Conservation (phyloP, 345 rosid species). For the Rhizophora mangle region DNA sequence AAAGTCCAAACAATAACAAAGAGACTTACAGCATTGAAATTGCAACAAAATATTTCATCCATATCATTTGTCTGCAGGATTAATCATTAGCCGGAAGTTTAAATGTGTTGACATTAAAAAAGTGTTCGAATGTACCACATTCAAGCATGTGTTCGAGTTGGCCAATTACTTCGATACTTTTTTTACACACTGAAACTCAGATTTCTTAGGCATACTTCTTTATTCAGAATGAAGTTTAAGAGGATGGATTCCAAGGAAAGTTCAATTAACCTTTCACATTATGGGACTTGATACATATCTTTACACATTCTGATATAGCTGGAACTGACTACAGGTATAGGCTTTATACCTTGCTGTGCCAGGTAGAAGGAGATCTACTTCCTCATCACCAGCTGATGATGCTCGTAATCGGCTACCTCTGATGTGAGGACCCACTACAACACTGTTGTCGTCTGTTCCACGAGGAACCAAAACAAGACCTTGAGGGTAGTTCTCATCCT, state of each 20-base stretch:
- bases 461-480: constrained; percentile 93
- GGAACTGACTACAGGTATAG: constrained; percentile 2
- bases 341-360: constrained; percentile 86
- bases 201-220: background rate
- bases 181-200: background rate
- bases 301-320: too few relatives aligned
- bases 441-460: constrained; percentile 57
- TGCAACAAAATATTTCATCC: background rate
- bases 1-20: constrained; percentile 1
- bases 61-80: background rate
- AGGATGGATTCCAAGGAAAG: background rate
- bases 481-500: constrained; percentile 83
- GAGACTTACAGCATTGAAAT: background rate
- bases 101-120: too few relatives aligned
- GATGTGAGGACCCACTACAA: constrained; percentile 82
- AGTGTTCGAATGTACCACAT: too few relatives aligned
- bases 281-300: too few relatives aligned
- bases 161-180: background rate
- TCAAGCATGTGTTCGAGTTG: background rate
- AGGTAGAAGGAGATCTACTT: constrained; percentile 96
- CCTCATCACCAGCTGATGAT: constrained; percentile 80
- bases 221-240: too few relatives aligned
- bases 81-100: too few relatives aligned
- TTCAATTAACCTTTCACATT: too few relatives aligned
- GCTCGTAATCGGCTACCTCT: constrained; percentile 89